Conservation (phyloP, 345 rosid genomes). For the Leavenworthia alabamica region DNA sequence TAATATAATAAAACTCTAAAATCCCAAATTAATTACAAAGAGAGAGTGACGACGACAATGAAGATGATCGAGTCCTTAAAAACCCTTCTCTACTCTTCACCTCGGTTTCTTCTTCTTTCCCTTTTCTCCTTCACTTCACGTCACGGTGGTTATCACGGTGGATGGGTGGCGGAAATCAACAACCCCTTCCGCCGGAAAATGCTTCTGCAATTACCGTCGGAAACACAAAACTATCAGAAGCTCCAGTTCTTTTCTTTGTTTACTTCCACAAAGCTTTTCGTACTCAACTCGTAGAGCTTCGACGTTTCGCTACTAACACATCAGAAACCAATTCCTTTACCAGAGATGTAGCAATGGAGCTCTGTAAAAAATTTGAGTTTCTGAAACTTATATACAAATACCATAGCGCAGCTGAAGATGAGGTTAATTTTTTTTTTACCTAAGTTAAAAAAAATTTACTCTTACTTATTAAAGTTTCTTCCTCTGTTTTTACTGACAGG, state of each 20-base stretch:
- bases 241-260: conserved; percentile 59
- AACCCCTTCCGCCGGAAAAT: conserved; percentile 26
- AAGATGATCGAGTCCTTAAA: conserved; percentile 28
- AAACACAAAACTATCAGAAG: conserved; percentile 38
- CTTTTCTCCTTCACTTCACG: conserved; percentile 5
- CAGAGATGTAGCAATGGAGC: conserved; percentile 31
- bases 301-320: conserved; percentile 33
- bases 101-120: conserved; percentile 38
- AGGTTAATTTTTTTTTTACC: too few relatives aligned
- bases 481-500: conserved; percentile 58
- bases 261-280: conserved; percentile 66
- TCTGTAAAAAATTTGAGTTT: conserved; percentile 49
- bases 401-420: conserved; percentile 69
- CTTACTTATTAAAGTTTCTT: too few relatives aligned
- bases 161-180: conserved; percentile 33
- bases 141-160: conserved; percentile 20
- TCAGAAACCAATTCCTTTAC: conserved; percentile 24
- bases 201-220: conserved; percentile 3
- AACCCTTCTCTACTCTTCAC: conserved; percentile 20
- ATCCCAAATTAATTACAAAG: conserved; percentile 4
- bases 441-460: too few relatives aligned
- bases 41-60: conserved; percentile 26
- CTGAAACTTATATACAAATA: conserved; percentile 56
- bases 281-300: conserved; percentile 51
- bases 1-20: conserved; percentile 19